A percentile compares a stretch with the other conserved stretches of the same genome.
phyloP scores from a whole-genome alignment of 768 basidiomycete species.

The Chalciporus chontae region DNA sequence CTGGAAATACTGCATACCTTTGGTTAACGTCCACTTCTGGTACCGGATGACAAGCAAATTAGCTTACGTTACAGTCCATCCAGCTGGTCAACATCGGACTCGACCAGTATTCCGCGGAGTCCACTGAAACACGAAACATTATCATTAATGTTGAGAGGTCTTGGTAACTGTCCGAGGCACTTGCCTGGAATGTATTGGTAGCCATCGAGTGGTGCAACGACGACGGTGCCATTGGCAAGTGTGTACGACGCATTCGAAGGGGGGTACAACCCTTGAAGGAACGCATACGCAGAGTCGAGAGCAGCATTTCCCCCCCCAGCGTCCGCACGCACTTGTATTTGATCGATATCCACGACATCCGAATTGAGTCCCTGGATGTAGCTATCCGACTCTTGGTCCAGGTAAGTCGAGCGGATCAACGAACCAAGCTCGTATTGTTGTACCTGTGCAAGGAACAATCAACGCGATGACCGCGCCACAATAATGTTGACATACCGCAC shows the following conservation, averaged over 20 bases:
- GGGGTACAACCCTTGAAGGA: slow-evolving; percentile 83
- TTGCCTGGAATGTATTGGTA: slow-evolving; percentile 82
- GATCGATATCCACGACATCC: slow-evolving; percentile 62
- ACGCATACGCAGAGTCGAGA: slow-evolving; percentile 78
- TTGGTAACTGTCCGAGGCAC: background rate
- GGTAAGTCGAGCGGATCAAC: slow-evolving; percentile 59
- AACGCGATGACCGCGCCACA: background rate
- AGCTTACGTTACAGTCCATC: slow-evolving; percentile 52
- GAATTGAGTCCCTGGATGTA: slow-evolving; percentile 64
- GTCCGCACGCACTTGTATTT: slow-evolving; percentile 74
- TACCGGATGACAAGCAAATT: background rate
- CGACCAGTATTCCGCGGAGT: slow-evolving; percentile 53
- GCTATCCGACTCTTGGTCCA: slow-evolving; percentile 56
- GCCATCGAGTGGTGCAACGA: slow-evolving; percentile 73
- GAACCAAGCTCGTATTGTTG: slow-evolving; percentile 64
- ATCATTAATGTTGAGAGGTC: background rate
- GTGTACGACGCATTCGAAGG: slow-evolving; percentile 63
- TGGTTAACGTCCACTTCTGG: background rate
- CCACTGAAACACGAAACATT: slow-evolving; percentile 8
- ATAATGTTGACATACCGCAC: slow-evolving; percentile 47
- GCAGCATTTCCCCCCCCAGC: slow-evolving; percentile 76
- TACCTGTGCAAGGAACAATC: background rate
- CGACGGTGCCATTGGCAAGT: slow-evolving; percentile 67
- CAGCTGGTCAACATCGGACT: slow-evolving; percentile 73
- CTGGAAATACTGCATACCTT: slow-evolving; percentile 25